These are phyloP conservation scores for Trichoderma koningii DNA, from an alignment of 2,329 filamentous ascomycete genomes.

Conservation along the genomic window DNA sequence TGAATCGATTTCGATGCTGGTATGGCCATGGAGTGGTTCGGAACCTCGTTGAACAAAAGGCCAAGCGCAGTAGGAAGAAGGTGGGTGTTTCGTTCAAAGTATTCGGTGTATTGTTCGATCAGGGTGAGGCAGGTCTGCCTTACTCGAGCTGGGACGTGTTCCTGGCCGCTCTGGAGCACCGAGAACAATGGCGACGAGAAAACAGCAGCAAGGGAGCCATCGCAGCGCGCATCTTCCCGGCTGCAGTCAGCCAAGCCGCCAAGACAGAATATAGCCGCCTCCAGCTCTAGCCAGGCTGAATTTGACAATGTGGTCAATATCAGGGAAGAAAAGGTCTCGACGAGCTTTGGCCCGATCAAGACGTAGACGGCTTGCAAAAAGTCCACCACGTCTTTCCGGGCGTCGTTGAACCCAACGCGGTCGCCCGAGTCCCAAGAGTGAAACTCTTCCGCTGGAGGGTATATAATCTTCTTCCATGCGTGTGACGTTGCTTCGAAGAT, in stretches of 20 bases:
- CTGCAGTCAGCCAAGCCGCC: conserved; percentile 68
- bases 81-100: conserved; percentile 70
- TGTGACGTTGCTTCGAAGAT: conserved; percentile 66
- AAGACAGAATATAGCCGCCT: conserved; percentile 64
- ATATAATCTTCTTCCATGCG: conserved; percentile 69
- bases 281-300: conserved; percentile 60
- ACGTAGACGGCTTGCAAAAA: conserved; percentile 72
- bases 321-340: conserved; percentile 60
- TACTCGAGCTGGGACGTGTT: conserved; percentile 61
- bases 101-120: conserved; percentile 73
- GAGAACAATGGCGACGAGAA: conserved; percentile 63
- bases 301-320: conserved; percentile 52
- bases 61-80: conserved; percentile 71
- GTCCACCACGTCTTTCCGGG: conserved; percentile 77
- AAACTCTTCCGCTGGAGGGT: conserved; percentile 60
- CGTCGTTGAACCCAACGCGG: conserved; percentile 67
- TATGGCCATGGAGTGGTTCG: conserved; percentile 62
- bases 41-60: conserved; percentile 71
- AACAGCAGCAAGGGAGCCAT: conserved; percentile 60
- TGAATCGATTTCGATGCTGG: conserved; percentile 74
- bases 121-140: conserved; percentile 69
- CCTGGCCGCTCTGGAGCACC: conserved; percentile 53
- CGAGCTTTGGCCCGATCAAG: conserved; percentile 57
- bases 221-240: conserved; percentile 57
- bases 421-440: conserved; percentile 70